A percentile compares a stretch with the other conserved stretches of the same genome.
Conservation (phyloP, 2,329 filamentous ascomycete genomes). For the Chaetomiaceae sp. region DNA sequence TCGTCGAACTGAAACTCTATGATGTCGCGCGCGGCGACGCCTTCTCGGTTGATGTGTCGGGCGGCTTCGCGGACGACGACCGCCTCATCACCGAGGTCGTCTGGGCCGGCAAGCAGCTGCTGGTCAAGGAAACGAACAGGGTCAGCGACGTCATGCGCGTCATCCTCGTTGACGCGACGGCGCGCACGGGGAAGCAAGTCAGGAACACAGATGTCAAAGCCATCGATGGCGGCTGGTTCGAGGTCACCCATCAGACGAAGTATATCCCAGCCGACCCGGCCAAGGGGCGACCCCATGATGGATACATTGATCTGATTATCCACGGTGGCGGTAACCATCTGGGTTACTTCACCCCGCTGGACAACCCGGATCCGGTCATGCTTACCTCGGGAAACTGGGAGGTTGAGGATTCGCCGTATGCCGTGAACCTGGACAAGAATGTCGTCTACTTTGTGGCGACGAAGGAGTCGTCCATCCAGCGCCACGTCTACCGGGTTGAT, state of each 20-base stretch:
- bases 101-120: conserved; percentile 79
- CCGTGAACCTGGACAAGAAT: conserved; percentile 77
- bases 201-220: conserved; percentile 71
- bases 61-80: conserved; percentile 72
- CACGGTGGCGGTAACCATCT: conserved; percentile 84
- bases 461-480: conserved; percentile 79
- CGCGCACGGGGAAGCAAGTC: conserved; percentile 69
- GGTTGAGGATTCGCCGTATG: conserved; percentile 76
- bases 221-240: conserved; percentile 96
- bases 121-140: conserved; percentile 89
- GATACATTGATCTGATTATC: conserved; percentile 88
- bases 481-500: conserved; percentile 85
- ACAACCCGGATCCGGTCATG: conserved; percentile 74
- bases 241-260: conserved; percentile 78
- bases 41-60: conserved; percentile 71
- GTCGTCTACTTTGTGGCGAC: conserved; percentile 87
- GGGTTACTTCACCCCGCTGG: conserved; percentile 85
- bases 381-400: conserved; percentile 90
- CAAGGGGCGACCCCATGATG: conserved; percentile 72
- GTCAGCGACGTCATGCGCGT: conserved; percentile 89
- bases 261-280: conserved; percentile 78
- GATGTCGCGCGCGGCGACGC: conserved; percentile 70
- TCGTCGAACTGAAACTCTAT: conserved; percentile 83
- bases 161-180: conserved; percentile 71
- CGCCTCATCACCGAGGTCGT: conserved; percentile 88